Evolutionary conservation across 176 grass and related monocot genomes (phyloP).

Genomic region (Hsuehochloa calcarea): DNA sequence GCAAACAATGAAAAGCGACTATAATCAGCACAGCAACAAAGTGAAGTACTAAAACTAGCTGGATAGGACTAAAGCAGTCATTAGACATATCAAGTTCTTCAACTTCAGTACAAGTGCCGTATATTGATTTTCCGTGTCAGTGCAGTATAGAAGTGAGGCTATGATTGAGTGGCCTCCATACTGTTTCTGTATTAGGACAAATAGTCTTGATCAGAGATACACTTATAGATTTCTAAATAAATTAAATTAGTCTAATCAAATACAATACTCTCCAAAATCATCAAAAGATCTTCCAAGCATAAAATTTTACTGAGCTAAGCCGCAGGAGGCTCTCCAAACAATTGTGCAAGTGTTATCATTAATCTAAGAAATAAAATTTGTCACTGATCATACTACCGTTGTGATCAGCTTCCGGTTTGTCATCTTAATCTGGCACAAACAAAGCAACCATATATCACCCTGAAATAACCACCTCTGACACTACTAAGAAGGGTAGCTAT

Average conservation of each 20-base stretch:
- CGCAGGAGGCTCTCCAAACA: background rate
- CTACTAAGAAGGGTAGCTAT: background rate
- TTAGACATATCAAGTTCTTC: background rate
- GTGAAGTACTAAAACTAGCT: background rate
- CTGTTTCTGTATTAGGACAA: slow-evolving; percentile 10
- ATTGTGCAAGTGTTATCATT: background rate
- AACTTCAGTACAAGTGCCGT: background rate
- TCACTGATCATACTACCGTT: background rate
- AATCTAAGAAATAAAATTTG: background rate
- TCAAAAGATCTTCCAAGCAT: background rate
- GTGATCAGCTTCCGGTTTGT: background rate
- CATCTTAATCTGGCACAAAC: background rate
- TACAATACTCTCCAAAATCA: background rate
- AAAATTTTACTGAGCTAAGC: background rate
- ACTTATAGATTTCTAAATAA: background rate
- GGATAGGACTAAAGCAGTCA: background rate
- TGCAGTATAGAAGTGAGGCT: background rate
- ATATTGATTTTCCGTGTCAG: background rate
- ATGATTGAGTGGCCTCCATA: background rate
- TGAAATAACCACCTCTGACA: background rate
- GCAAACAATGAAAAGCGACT: background rate
- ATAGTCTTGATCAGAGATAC: background rate
- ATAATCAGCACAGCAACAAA: background rate
- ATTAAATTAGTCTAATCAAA: slow-evolving; percentile 1
- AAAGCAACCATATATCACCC: background rate